These are phyloP conservation scores for Davidsoniella eucalypti DNA, from an alignment of 2,329 filamentous ascomycete genomes.

Conservation along the genomic window DNA sequence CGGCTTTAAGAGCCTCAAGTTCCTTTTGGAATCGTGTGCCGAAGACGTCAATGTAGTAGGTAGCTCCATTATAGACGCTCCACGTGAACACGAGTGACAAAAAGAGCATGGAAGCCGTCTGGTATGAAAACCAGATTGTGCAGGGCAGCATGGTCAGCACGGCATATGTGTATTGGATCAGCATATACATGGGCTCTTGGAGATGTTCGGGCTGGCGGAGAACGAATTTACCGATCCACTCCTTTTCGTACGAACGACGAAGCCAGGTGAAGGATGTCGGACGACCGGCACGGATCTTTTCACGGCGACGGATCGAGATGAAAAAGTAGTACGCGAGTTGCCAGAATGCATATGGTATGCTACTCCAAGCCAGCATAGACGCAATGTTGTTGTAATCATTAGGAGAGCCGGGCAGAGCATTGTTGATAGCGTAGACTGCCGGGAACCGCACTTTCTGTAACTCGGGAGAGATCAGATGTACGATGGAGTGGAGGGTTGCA, in stretches of 20 bases:
- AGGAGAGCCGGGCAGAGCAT: conserved; percentile 48
- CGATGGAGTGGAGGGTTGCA: conserved; percentile 77
- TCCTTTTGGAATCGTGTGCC: conserved; percentile 95
- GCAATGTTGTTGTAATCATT: conserved; percentile 61
- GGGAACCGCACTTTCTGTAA: conserved; percentile 58
- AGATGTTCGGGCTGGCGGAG: conserved; percentile 56
- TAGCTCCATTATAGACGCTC: conserved; percentile 94
- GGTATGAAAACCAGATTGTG: conserved; percentile 84
- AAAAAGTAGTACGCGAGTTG: conserved; percentile 85
- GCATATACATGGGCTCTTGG: conserved; percentile 86
- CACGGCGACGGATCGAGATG: conserved; percentile 84
- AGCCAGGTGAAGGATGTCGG: conserved; percentile 98
- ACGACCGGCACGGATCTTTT: conserved; percentile 88
- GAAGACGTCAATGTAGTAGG: conserved; percentile 96
- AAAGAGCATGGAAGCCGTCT: conserved; percentile 62
- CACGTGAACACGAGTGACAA: conserved; percentile 72
- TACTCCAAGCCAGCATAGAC: conserved; percentile 89
- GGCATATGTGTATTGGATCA: conserved; percentile 86
- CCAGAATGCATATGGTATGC: conserved; percentile 83
- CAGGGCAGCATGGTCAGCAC: conserved; percentile 88
- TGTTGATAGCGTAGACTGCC: conserved; percentile 68
- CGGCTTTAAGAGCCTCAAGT: conserved; percentile 70
- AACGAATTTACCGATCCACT: conserved; percentile 75
- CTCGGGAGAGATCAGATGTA: conserved; percentile 58
- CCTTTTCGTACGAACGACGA: conserved; percentile 75